These are phyloP conservation scores for Podaxis sp. DNA, from an alignment of 768 basidiomycete genomes.

Conservation along the genomic window DNA sequence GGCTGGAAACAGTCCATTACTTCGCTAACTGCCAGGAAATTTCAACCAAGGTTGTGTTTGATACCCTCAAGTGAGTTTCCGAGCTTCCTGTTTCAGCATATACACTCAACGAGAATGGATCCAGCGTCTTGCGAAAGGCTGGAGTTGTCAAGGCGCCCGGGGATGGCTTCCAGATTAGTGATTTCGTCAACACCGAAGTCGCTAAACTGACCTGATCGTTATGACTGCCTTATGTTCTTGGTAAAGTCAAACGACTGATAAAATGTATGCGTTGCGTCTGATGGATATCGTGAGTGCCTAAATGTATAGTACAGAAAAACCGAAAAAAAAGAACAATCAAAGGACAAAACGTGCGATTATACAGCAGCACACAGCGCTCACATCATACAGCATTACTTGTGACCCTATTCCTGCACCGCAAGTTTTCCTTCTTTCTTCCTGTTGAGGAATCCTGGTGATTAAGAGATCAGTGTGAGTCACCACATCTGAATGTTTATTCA, in stretches of 20 bases:
- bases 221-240: background rate
- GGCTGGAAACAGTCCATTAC: slow-evolving; percentile 79
- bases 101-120: background rate
- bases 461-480: background rate
- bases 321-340: background rate
- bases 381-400: background rate
- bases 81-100: background rate
- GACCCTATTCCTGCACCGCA: background rate
- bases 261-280: background rate
- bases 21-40: slow-evolving; percentile 62
- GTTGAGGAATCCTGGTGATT: slow-evolving; percentile 46
- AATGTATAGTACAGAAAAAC: slow-evolving; percentile 15
- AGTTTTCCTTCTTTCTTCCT: slow-evolving; percentile 50
- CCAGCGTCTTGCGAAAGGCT: slow-evolving; percentile 11
- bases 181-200: slow-evolving; percentile 7
- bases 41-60: slow-evolving; percentile 55
- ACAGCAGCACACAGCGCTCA: background rate
- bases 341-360: background rate
- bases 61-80: slow-evolving; percentile 61
- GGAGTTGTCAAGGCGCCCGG: slow-evolving; percentile 11
- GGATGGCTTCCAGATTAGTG: slow-evolving; percentile 10
- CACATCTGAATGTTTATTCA: background rate
- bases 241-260: background rate
- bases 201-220: background rate
- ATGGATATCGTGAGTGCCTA: background rate